Evolutionary conservation across 768 basidiomycete species (phyloP).

Genomic region (Lactarius indigo): DNA sequence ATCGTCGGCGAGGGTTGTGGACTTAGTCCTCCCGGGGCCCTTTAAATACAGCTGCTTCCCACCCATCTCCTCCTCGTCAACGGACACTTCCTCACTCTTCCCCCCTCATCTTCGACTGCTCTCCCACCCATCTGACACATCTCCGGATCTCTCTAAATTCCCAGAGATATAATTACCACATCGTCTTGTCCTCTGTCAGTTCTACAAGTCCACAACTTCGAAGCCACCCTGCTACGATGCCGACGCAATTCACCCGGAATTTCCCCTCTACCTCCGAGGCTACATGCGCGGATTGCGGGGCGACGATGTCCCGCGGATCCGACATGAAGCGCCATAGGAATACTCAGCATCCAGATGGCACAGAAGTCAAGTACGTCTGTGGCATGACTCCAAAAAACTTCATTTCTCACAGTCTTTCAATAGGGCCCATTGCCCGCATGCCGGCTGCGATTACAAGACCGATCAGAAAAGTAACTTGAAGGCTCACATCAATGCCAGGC

Average conservation of each 20-base stretch:
- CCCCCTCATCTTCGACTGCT: neutral
- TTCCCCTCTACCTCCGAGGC: neutral
- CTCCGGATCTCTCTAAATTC: neutral
- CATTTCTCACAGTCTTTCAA: neutral
- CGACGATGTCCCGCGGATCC: slow-evolving; percentile 1
- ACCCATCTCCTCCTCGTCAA: neutral
- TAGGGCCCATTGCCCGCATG: slow-evolving; percentile 6
- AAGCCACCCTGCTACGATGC: neutral
- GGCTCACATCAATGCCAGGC: neutral
- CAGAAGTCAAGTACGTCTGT: slow-evolving; percentile 13
- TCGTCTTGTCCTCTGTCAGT: neutral
- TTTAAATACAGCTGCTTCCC: slow-evolving; percentile 12
- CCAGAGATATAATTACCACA: neutral
- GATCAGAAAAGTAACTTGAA: slow-evolving; percentile 9
- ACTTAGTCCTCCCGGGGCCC: neutral
- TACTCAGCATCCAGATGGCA: slow-evolving; percentile 10
- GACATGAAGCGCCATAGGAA: slow-evolving; percentile 18
- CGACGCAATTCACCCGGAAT: neutral
- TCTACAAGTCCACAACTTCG: neutral
- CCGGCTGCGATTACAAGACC: slow-evolving; percentile 7
- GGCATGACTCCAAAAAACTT: neutral
- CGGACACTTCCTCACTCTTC: neutral
- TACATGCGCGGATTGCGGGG: slow-evolving; percentile 10
- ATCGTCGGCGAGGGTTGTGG: neutral
- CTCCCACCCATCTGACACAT: neutral